A percentile compares a stretch with the other conserved stretches of the same genome.
Evolutionary conservation across 2,329 filamentous ascomycete species (phyloP).

Genomic region (Cadophora luteo-olivacea): DNA sequence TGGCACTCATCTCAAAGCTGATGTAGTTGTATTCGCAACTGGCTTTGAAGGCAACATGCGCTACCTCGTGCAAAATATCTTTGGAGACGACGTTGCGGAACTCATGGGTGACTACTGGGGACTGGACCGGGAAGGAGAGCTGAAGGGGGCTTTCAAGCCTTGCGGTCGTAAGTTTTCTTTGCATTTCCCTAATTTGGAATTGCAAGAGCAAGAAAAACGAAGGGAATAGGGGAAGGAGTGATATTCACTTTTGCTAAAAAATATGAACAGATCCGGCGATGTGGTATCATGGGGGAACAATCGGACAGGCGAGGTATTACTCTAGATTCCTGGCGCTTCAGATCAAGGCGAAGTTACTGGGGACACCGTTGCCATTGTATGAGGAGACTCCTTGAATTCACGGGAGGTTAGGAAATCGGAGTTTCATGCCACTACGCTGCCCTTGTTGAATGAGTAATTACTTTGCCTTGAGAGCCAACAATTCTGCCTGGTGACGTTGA

Average conservation of each 20-base stretch:
- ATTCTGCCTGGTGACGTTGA: too few relatives aligned
- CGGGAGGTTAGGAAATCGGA: too few relatives aligned
- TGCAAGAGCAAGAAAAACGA: too few relatives aligned
- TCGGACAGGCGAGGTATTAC: slow-evolving; percentile 54
- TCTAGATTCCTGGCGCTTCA: slow-evolving; percentile 54
- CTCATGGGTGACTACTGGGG: slow-evolving; percentile 54
- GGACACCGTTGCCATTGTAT: slow-evolving; percentile 24
- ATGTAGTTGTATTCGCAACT: slow-evolving; percentile 56
- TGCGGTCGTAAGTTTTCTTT: slow-evolving; percentile 28
- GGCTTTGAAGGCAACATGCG: slow-evolving; percentile 59
- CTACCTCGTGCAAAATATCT: slow-evolving; percentile 53
- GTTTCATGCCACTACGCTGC: too few relatives aligned
- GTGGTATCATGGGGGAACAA: slow-evolving; percentile 58
- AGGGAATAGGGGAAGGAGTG: too few relatives aligned
- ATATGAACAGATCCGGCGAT: slow-evolving; percentile 49
- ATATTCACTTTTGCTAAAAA: not conserved
- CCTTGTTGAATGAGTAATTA: too few relatives aligned
- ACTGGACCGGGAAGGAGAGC: slow-evolving; percentile 54
- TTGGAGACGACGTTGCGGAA: slow-evolving; percentile 57
- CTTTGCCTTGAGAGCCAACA: too few relatives aligned
- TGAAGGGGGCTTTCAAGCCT: slow-evolving; percentile 39
- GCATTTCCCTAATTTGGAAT: not conserved
- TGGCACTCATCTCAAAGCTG: slow-evolving; percentile 53
- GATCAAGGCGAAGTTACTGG: slow-evolving; percentile 33
- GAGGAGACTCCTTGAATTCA: not conserved